Percentiles rank a stretch among this genome's conserved stretches.
Conservation (phyloP, 352 stramenopile genomes). For the Phytophthora megakarya region DNA sequence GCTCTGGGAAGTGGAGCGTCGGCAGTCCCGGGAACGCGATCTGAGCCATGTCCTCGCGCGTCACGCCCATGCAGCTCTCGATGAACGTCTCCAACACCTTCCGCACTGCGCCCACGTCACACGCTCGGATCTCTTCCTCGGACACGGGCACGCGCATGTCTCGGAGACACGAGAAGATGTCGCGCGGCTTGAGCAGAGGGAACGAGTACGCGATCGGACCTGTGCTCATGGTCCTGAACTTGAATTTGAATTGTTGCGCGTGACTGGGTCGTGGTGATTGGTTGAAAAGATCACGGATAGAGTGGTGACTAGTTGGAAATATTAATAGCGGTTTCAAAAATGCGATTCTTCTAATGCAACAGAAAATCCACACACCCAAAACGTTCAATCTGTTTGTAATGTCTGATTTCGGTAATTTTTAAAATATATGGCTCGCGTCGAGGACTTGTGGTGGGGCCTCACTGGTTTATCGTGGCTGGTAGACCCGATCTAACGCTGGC, state of each 20-base stretch:
- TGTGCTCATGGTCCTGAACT: neutral
- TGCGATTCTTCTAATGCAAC: no score
- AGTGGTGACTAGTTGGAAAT: no score
- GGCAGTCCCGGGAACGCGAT: slow-evolving; percentile 85
- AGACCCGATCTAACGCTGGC: no score
- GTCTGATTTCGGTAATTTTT: no score
- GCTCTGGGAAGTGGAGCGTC: slow-evolving; percentile 87
- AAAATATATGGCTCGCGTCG: no score
- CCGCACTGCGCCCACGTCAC: slow-evolving; percentile 70
- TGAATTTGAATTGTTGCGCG: slow-evolving; percentile 7
- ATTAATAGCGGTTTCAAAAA: no score
- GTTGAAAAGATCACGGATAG: no score
- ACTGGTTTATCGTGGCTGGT: no score
- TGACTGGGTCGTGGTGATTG: neutral
- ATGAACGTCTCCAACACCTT: slow-evolving; percentile 92
- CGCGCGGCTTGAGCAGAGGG: slow-evolving; percentile 92
- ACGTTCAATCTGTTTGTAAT: no score
- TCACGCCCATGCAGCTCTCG: slow-evolving; percentile 89
- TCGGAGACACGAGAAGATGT: slow-evolving; percentile 92
- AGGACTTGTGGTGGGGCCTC: no score
- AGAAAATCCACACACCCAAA: no score
- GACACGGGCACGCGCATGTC: slow-evolving; percentile 91
- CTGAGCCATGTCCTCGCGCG: slow-evolving; percentile 91
- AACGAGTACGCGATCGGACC: slow-evolving; percentile 75
- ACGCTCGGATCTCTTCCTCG: slow-evolving; percentile 89